Conservation (phyloP, 2,329 filamentous ascomycete species). For the Magnaporthiopsis incrustans region DNA sequence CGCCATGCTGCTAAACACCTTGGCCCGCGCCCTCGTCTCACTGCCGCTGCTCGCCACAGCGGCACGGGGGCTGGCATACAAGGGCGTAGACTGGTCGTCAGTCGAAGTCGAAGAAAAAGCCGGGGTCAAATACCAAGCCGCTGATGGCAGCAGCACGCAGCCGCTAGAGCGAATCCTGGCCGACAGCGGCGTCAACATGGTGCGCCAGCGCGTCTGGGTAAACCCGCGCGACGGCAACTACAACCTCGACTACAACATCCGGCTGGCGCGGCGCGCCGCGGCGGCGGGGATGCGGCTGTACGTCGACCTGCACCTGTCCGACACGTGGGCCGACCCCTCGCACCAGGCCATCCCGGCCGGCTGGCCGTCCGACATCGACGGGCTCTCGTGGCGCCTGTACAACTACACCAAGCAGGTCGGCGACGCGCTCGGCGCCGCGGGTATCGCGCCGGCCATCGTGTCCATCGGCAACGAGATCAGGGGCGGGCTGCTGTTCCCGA, state of each 20-base stretch:
- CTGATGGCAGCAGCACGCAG: constrained; percentile 34
- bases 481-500: constrained; percentile 57
- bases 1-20: background rate
- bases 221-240: constrained; percentile 54
- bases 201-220: constrained; percentile 66
- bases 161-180: constrained; percentile 56
- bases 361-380: constrained; percentile 53
- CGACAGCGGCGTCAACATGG: constrained; percentile 56
- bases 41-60: background rate
- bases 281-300: constrained; percentile 53
- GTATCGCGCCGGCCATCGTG: constrained; percentile 51
- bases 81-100: constrained; percentile 65
- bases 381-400: constrained; percentile 54
- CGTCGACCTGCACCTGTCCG: constrained; percentile 58
- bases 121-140: constrained; percentile 53
- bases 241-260: constrained; percentile 61
- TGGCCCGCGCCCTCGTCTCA: background rate
- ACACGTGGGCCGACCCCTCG: constrained; percentile 63
- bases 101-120: constrained; percentile 53
- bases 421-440: constrained; percentile 49
- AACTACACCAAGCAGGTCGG: constrained; percentile 59
- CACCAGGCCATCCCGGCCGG: constrained; percentile 55
- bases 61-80: constrained; percentile 41
- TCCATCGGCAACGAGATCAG: constrained; percentile 70
- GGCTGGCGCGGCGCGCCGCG: constrained; percentile 56